These are phyloP conservation scores for Penicillium longicatenatum DNA, from an alignment of 495 filamentous ascomycete genomes.

Conservation along the genomic window DNA sequence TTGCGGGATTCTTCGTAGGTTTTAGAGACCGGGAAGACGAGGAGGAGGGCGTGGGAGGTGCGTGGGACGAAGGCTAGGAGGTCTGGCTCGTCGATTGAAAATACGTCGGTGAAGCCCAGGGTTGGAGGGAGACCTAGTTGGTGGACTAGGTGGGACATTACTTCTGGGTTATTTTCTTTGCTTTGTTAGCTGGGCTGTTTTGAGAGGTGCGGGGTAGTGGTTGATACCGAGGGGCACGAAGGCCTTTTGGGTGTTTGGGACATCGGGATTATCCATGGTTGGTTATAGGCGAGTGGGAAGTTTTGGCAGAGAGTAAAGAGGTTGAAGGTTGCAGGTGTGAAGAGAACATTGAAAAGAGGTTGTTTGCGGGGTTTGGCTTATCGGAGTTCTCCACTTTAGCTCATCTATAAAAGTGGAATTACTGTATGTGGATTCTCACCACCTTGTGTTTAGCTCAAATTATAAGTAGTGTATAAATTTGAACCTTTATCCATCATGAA, in stretches of 20 bases:
- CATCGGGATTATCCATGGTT: slow-evolving; percentile 41
- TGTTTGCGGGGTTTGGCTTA: background rate
- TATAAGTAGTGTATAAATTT: too few relatives aligned
- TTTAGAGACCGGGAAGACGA: slow-evolving; percentile 79
- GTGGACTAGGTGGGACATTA: slow-evolving; percentile 76
- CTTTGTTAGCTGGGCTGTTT: slow-evolving; percentile 18
- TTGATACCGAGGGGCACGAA: slow-evolving; percentile 50
- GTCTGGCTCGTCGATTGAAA: slow-evolving; percentile 76
- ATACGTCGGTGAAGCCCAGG: slow-evolving; percentile 80
- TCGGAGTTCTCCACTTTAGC: background rate
- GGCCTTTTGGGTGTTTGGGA: slow-evolving; percentile 44
- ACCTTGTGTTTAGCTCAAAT: too few relatives aligned
- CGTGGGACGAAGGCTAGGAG: slow-evolving; percentile 79
- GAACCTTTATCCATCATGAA: too few relatives aligned
- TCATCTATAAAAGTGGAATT: background rate
- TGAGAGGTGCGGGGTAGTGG: slow-evolving; percentile 2
- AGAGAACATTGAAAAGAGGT: background rate
- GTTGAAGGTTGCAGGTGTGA: too few relatives aligned
- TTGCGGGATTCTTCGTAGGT: slow-evolving; percentile 67
- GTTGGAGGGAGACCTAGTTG: slow-evolving; percentile 69
- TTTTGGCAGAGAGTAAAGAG: too few relatives aligned
- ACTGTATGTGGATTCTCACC: background rate
- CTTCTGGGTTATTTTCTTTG: slow-evolving; percentile 71
- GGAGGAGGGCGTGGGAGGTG: slow-evolving; percentile 78
- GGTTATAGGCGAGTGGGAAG: background rate